phyloP scores from a whole-genome alignment of 2,329 filamentous ascomycete species.

The Xylariaceae sp. region DNA sequence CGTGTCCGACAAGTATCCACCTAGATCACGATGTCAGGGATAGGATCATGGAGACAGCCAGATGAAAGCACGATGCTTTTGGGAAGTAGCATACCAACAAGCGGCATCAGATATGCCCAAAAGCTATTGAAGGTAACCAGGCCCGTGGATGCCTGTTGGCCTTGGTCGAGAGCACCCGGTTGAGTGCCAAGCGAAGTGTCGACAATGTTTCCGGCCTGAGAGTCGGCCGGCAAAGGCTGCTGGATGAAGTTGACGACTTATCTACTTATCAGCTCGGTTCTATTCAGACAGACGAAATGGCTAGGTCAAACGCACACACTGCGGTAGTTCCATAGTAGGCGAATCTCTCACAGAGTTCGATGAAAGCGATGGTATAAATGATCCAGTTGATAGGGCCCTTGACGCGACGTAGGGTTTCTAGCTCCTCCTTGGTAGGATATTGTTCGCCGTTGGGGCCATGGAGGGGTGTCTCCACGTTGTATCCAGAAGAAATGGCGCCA shows the following conservation, averaged over 20 bases:
- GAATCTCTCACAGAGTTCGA: slow-evolving; percentile 46
- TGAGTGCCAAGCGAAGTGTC: slow-evolving; percentile 25
- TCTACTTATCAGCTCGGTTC: neutral
- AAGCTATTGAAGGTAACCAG: slow-evolving; percentile 27
- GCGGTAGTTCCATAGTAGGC: slow-evolving; percentile 61
- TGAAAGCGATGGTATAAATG: slow-evolving; percentile 16
- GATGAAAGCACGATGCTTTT: neutral
- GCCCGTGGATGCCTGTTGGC: slow-evolving; percentile 23
- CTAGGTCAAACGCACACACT: slow-evolving; percentile 43
- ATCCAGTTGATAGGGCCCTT: slow-evolving; percentile 13
- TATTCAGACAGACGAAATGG: slow-evolving; percentile 35
- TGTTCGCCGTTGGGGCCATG: slow-evolving; percentile 20
- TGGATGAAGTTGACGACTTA: slow-evolving; percentile 51
- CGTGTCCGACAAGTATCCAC: slow-evolving; percentile 53
- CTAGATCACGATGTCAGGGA: slow-evolving; percentile 46
- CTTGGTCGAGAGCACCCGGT: slow-evolving; percentile 51
- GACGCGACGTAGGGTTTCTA: slow-evolving; percentile 16
- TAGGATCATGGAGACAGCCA: neutral
- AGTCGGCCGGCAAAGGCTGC: slow-evolving; percentile 35
- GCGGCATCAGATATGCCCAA: slow-evolving; percentile 28
- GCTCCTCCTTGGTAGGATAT: slow-evolving; percentile 15
- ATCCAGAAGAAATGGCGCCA: slow-evolving; percentile 8
- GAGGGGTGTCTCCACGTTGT: slow-evolving; percentile 15
- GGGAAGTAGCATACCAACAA: slow-evolving; percentile 20
- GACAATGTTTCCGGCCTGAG: slow-evolving; percentile 45